phyloP scores from a whole-genome alignment of 1,284 basidiomycete genomes.

The Sporisorium exsertum region DNA sequence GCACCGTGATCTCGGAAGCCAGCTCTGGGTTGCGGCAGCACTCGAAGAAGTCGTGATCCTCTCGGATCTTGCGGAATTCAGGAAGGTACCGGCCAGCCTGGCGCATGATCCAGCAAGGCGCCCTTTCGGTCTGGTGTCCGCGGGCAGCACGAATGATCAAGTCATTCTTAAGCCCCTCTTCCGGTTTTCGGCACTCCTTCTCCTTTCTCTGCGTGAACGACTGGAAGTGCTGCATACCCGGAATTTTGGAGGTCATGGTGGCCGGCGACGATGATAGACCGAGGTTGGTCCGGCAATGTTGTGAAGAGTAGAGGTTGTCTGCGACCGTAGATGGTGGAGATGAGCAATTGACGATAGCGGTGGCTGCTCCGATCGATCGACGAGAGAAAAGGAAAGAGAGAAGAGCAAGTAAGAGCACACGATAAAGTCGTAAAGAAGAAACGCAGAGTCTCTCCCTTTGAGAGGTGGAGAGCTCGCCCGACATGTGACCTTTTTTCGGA shows the following conservation, averaged over 20 bases:
- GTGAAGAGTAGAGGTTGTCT: not conserved
- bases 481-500: slow-evolving; percentile 2
- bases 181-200: slow-evolving; percentile 49
- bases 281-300: too few relatives aligned
- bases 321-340: not conserved
- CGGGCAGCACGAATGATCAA: slow-evolving; percentile 87
- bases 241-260: slow-evolving; percentile 55
- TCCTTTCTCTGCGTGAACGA: slow-evolving; percentile 56
- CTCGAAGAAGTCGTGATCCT: slow-evolving; percentile 68
- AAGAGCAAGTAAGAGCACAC: not conserved
- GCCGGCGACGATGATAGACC: not conserved
- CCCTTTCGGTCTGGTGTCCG: slow-evolving; percentile 87
- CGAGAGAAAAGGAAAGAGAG: not conserved
- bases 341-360: not conserved
- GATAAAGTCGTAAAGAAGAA: slow-evolving; percentile 1
- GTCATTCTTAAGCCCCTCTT: slow-evolving; percentile 80
- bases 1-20: slow-evolving; percentile 67
- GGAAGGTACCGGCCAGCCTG: slow-evolving; percentile 96
- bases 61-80: slow-evolving; percentile 68
- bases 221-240: slow-evolving; percentile 56
- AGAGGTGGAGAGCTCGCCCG: not conserved
- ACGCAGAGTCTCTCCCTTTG: not conserved
- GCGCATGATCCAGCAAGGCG: slow-evolving; percentile 99
- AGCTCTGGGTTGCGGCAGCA: slow-evolving; percentile 67
- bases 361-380: not conserved